Conservation (phyloP, 495 filamentous ascomycete species). For the Pseudomonodictys pantanalensis region DNA sequence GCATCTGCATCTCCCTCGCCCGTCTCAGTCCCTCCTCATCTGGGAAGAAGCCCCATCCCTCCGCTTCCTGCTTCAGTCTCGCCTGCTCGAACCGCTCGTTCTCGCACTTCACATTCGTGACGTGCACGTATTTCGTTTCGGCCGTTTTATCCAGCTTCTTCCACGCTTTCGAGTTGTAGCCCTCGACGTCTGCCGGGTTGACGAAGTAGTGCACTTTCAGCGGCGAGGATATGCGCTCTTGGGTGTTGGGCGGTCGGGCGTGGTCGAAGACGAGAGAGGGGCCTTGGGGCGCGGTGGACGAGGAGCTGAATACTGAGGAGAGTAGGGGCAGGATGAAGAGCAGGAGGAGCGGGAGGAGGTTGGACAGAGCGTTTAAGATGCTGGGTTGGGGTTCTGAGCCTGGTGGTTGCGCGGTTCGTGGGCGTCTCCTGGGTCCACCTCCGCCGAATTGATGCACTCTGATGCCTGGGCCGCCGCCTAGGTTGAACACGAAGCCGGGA, state of each 20-base stretch:
- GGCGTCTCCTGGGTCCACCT: constrained; percentile 38
- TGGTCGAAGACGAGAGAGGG: constrained; percentile 71
- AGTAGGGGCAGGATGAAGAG: constrained; percentile 87
- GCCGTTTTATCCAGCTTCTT: constrained; percentile 70
- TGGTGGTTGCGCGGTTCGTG: constrained; percentile 30
- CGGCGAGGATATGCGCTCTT: constrained; percentile 65
- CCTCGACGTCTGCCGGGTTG: constrained; percentile 71
- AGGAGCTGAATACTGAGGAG: constrained; percentile 68
- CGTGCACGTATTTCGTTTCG: constrained; percentile 66
- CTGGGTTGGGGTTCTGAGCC: constrained; percentile 18
- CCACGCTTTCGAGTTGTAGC: constrained; percentile 64
- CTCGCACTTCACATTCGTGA: constrained; percentile 68
- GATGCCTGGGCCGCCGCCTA: constrained; percentile 55
- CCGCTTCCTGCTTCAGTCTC: constrained; percentile 70
- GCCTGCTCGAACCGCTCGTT: constrained; percentile 59
- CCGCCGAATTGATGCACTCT: constrained; percentile 58
- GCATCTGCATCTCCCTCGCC: constrained; percentile 60
- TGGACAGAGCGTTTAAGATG: constrained; percentile 43
- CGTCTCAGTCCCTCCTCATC: constrained; percentile 73
- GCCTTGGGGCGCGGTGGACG: constrained; percentile 53
- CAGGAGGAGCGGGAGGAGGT: constrained; percentile 67
- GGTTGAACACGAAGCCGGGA: constrained; percentile 86
- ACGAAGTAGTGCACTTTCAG: constrained; percentile 79
- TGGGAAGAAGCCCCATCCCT: constrained; percentile 84
- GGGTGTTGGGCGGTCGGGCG: constrained; percentile 64